Conservation (phyloP, 148 eudicot species). For the Nepenthes gracilis region DNA sequence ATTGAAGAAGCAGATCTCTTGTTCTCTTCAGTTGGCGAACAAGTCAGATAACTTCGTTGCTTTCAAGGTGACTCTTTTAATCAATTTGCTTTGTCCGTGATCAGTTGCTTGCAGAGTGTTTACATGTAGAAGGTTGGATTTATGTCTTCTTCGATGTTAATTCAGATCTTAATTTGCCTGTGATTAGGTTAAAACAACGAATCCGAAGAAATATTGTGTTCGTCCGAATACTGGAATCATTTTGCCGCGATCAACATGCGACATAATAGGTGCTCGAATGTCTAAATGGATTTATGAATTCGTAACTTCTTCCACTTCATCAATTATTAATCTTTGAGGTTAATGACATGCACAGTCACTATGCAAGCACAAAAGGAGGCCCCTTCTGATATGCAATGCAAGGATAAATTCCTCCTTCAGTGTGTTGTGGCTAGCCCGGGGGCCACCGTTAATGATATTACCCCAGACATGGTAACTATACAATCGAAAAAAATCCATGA, state of each 20-base stretch:
- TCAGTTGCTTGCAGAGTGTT: background rate
- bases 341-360: conserved; percentile 33
- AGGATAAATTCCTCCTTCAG: conserved; percentile 79
- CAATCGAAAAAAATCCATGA: background rate
- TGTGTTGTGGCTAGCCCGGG: conserved; percentile 44
- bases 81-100: background rate
- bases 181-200: conserved; percentile 67
- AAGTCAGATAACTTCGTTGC: conserved; percentile 68
- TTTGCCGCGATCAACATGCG: conserved; percentile 56
- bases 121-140: background rate
- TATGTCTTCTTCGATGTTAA: background rate
- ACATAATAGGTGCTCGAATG: conserved; percentile 33
- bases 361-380: conserved; percentile 86
- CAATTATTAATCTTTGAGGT: background rate
- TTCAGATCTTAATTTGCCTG: conserved; percentile 3
- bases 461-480: conserved; percentile 55
- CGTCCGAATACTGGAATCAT: conserved; percentile 75
- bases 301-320: background rate
- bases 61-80: conserved; percentile 50
- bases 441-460: conserved; percentile 43
- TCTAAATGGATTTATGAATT: background rate
- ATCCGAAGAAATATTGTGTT: conserved; percentile 84
- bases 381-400: conserved; percentile 77
- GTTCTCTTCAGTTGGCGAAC: conserved; percentile 56
- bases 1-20: conserved; percentile 92